Evolutionary conservation across 2,329 filamentous ascomycete genomes (phyloP), one percentile per base, ranked within the genome.

Genomic region (Neonectria ditissima): DNA sequence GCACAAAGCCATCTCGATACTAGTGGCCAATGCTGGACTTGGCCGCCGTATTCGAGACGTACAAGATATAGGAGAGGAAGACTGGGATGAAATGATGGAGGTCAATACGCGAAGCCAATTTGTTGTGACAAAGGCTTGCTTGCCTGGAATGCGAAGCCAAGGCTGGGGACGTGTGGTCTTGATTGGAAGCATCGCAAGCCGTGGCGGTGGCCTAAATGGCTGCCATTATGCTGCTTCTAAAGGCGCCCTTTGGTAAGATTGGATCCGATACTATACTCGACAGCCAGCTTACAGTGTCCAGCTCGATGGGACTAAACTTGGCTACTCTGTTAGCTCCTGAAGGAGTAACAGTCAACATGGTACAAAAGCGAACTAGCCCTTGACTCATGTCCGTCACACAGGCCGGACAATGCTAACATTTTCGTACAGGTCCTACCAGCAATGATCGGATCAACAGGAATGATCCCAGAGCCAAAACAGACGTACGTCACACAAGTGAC

Each of bases 61-160:
- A 22, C 55, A 64, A 7, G 71, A 79, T 18, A 78, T 79, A 41
- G 62, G 56, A 39, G 77, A 78, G 37, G 75, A 76, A 2, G 76
- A 78, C 45, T 79, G 77, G 76, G 77, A 79, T 63, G 73, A 77
- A 45, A 71, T 78, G 62, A 72, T 78, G 67, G 76, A 78, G 45
- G 72, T 78, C 28, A 77, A 78, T 57, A 58, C 73, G 0, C 67
- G 75, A 14, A 76, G 75, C 55, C 76, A 78, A 55, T 78, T 78
- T 43, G 75, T 77, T 7, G 72, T 78, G 4, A 74, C 75, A 1
- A 76, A 74, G 26, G 70, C 69, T 3, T 78, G 76, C 51, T 34
- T 78, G 7, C 62, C 69, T 14, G 75, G 73, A 0, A 78, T 78
- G 76, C 66, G 76, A 5, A 51, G 56, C 0, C 76, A 78, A 65